Percentiles rank a stretch among this genome's conserved stretches.
Conservation (phyloP, 1,139 yeast genomes). For the Yamadazyma jaroonii region DNA sequence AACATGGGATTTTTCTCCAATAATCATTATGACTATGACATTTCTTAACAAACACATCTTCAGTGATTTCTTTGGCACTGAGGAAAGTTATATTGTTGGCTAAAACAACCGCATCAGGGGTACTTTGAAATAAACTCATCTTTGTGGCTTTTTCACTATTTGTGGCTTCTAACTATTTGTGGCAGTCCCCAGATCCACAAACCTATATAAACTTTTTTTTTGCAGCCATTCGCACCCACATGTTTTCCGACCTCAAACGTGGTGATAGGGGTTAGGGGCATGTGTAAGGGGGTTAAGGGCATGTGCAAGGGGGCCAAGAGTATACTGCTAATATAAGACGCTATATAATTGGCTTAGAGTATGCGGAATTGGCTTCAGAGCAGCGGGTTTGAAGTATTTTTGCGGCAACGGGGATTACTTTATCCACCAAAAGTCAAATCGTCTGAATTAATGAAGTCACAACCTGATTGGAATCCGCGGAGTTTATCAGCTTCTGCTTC, state of each 20-base stretch:
- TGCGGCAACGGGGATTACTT: too few species aligned
- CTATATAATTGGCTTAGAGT: too few species aligned
- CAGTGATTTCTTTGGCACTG: constrained; percentile 36
- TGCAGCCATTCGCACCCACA: constrained; percentile 1
- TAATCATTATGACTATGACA: constrained; percentile 78
- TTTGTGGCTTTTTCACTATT: too few species aligned
- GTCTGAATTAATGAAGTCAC: constrained; percentile 42
- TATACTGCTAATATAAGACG: too few species aligned
- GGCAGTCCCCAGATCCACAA: too few species aligned
- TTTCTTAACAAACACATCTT: constrained; percentile 48
- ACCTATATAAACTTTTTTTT: background rate
- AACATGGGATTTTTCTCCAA: constrained; percentile 61
- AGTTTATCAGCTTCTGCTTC: constrained; percentile 28
- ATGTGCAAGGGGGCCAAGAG: too few species aligned
- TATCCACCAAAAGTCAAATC: constrained; percentile 18
- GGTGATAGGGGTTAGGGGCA: too few species aligned
- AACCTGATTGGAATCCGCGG: too few species aligned
- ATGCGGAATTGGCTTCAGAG: too few species aligned
- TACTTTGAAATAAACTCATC: constrained; percentile 4
- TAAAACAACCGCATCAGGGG: constrained; percentile 5
- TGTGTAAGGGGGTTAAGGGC: too few species aligned
- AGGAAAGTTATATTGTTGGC: constrained; percentile 2
- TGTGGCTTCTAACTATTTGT: constrained; percentile 3
- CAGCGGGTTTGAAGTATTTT: too few species aligned
- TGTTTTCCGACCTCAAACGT: background rate